These are phyloP conservation scores for Teratosphaeria gauchensis DNA, from an alignment of 2,329 filamentous ascomycete species.

Conservation along the genomic window DNA sequence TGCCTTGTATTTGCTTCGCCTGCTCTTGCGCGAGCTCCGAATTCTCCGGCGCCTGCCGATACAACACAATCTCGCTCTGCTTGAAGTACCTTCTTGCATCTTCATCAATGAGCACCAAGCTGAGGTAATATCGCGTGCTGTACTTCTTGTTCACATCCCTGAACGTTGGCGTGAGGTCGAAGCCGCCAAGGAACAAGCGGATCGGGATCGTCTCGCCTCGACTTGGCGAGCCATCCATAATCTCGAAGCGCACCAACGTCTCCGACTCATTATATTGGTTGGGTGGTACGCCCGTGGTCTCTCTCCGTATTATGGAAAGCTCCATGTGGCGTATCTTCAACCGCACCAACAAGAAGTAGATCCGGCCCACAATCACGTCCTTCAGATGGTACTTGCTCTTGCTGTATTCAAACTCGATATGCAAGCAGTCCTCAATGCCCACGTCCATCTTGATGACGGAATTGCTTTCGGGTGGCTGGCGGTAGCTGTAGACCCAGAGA, in stretches of 20 bases:
- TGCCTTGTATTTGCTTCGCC: constrained; percentile 32
- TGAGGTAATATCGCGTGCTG: constrained; percentile 94
- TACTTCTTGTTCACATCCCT: constrained; percentile 99
- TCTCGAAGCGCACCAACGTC: constrained; percentile 95
- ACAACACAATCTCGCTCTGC: constrained; percentile 96
- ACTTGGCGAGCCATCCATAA: constrained; percentile 99
- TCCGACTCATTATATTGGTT: constrained; percentile 99
- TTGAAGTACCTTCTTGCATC: constrained; percentile 98
- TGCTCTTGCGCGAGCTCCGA: constrained; percentile 39
- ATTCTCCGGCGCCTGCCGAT: constrained; percentile 58
- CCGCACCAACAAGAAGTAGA: constrained; percentile 94
- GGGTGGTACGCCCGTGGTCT: constrained; percentile 90
- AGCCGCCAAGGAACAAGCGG: constrained; percentile 89
- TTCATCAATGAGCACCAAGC: constrained; percentile 57
- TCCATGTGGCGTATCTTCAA: constrained; percentile 99
- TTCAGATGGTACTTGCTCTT: constrained; percentile 99
- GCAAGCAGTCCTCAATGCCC: constrained; percentile 95
- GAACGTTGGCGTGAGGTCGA: constrained; percentile 96
- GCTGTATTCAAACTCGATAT: constrained; percentile 99
- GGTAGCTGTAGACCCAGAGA: constrained; percentile 98
- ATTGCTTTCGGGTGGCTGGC: constrained; percentile 96
- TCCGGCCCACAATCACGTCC: constrained; percentile 95
- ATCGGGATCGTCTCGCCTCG: constrained; percentile 93
- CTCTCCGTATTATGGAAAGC: constrained; percentile 88
- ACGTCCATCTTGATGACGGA: constrained; percentile 99